Percentiles rank a stretch among this genome's conserved stretches.
Conservation (phyloP, 805 yeast species). For the Sporopachydermia lactativora region DNA sequence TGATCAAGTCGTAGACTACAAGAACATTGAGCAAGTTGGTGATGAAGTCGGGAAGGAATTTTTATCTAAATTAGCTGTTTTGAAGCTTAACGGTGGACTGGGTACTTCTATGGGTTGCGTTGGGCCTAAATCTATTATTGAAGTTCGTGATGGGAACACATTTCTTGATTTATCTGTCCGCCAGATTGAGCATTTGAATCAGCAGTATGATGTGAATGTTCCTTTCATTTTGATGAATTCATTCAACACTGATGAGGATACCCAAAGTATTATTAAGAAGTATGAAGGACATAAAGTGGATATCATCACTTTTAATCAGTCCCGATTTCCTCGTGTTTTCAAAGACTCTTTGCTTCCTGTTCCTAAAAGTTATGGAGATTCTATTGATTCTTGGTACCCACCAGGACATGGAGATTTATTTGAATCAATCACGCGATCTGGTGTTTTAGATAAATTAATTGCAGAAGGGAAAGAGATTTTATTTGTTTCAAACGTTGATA, state of each 20-base stretch:
- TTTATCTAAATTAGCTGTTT: slow-evolving; percentile 79
- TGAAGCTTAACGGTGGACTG: slow-evolving; percentile 94
- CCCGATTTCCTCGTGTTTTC: slow-evolving; percentile 91
- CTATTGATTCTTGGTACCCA: slow-evolving; percentile 88
- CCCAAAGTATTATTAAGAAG: slow-evolving; percentile 89
- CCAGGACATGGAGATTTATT: slow-evolving; percentile 99
- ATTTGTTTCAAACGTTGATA: slow-evolving; percentile 96
- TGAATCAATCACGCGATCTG: slow-evolving; percentile 78
- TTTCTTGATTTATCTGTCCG: slow-evolving; percentile 91
- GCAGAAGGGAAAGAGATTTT: slow-evolving; percentile 90
- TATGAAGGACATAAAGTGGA: slow-evolving; percentile 93
- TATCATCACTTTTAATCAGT: slow-evolving; percentile 93
- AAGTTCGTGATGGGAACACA: slow-evolving; percentile 97
- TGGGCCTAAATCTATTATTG: slow-evolving; percentile 96
- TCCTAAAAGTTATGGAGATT: slow-evolving; percentile 61
- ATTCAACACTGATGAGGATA: slow-evolving; percentile 93
- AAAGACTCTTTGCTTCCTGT: slow-evolving; percentile 95
- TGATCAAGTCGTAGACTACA: slow-evolving; percentile 80
- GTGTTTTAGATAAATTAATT: slow-evolving; percentile 79
- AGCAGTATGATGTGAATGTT: slow-evolving; percentile 81
- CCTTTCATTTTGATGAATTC: slow-evolving; percentile 97
- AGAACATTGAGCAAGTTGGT: slow-evolving; percentile 28
- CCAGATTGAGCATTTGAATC: slow-evolving; percentile 90
- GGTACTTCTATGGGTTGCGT: slow-evolving; percentile 99
- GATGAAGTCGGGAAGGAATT: slow-evolving; percentile 25